Evolutionary conservation across 805 yeast species (phyloP), one percentile per base, ranked within the genome.

Genomic region (Cyberlindnera maclurae): DNA sequence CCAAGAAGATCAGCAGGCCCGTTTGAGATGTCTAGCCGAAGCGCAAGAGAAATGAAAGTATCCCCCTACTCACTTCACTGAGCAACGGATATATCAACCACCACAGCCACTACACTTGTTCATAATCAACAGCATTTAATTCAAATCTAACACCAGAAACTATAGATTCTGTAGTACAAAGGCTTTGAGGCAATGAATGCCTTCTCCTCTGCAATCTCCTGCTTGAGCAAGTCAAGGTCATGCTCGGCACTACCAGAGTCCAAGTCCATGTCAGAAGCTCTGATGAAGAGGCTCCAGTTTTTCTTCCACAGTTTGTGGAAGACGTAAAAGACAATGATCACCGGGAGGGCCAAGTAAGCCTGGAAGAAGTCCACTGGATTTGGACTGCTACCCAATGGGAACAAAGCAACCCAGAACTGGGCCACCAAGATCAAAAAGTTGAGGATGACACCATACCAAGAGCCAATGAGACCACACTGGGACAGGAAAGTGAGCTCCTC

Each of bases 371-470:
- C 50, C 29, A 45, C 44, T 10, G 63, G 58, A 26, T 45, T 36
- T 40, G 65, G 45, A 17, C 38, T 39, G 0, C 32, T 57, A n/a
- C 76, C 60, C 18, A 58, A 26, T 41, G 56, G 56, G 48, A 48
- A 51, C 15, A 43, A 63, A 4, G 90, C 88, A 45, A 79, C 68
- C 85, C 88, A 85, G 68, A 86, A 82, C 62, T 83, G 89, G 28
- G 88, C 85, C 42, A 75, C 65, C 43, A 87, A 65, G 47, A 85
- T 77, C 45, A 82, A 61, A 30, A 71, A 33, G 58, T 79, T 78
- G 49, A 87, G 61, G 27, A 63, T 43, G 16, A 74, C 57, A 43
- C 93, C 94, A 55, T 71, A 70, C 47, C 57, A 60, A 1, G 94
- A 79, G 38, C 94, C 94, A 45, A 55, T 61, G 24, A 77, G 56